A percentile compares a stretch with the other conserved stretches of the same genome.
phyloP scores from a whole-genome alignment of 495 filamentous ascomycete species.

The Sporormia fimetaria region DNA sequence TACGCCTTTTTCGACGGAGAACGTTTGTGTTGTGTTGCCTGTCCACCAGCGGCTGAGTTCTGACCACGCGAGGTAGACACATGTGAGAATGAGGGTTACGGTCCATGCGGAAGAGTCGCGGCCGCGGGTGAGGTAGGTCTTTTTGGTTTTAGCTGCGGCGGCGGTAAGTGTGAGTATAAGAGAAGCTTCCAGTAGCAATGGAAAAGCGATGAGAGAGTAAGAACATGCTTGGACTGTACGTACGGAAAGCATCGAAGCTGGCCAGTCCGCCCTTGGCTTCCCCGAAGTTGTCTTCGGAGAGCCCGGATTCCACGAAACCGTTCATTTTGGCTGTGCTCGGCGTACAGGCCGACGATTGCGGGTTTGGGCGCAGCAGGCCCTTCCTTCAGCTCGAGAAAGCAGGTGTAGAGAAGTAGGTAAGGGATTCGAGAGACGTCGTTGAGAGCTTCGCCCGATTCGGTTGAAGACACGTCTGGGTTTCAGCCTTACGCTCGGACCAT shows the following conservation, averaged over 20 bases:
- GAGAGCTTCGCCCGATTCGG: not conserved
- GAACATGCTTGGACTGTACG: slow-evolving; percentile 29
- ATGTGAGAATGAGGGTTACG: slow-evolving; percentile 63
- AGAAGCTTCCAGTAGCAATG: too few species aligned
- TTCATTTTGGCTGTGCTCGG: slow-evolving; percentile 41
- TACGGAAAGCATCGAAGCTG: slow-evolving; percentile 97
- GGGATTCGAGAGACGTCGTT: slow-evolving; percentile 7
- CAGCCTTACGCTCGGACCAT: slow-evolving; percentile 9
- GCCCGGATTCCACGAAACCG: slow-evolving; percentile 56
- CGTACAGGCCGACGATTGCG: slow-evolving; percentile 8
- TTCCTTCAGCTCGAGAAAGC: slow-evolving; percentile 1
- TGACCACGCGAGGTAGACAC: slow-evolving; percentile 56
- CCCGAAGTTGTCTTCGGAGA: slow-evolving; percentile 70
- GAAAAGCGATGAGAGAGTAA: too few species aligned
- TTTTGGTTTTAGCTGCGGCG: slow-evolving; percentile 76
- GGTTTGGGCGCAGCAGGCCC: slow-evolving; percentile 12
- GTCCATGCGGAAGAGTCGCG: slow-evolving; percentile 86
- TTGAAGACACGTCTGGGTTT: slow-evolving; percentile 8
- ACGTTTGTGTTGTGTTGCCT: slow-evolving; percentile 74
- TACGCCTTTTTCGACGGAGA: slow-evolving; percentile 87
- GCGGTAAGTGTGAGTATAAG: not conserved
- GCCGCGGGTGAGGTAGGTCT: slow-evolving; percentile 75
- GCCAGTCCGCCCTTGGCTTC: slow-evolving; percentile 56
- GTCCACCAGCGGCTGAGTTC: slow-evolving; percentile 75
- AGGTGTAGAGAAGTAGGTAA: not conserved